Conservation (phyloP, 2,329 filamentous ascomycete species). For the Fusarium anguioides region DNA sequence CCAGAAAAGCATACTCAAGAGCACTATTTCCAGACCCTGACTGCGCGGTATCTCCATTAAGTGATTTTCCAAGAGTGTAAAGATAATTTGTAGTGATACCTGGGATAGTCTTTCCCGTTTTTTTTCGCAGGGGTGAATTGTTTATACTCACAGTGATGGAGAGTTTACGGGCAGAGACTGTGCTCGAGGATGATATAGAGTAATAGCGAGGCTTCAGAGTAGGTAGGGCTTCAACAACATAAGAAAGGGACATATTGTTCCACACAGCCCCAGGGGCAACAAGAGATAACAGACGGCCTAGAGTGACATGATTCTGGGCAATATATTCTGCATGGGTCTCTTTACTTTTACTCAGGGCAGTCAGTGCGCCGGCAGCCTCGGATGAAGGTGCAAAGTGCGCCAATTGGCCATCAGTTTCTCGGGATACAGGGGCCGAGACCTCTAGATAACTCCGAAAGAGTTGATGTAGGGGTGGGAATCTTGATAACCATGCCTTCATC, state of each 20-base stretch:
- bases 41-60: conserved; percentile 1
- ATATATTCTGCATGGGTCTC: conserved; percentile 34
- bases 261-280: conserved; percentile 28
- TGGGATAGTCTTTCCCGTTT: conserved; percentile 23
- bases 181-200: conserved; percentile 68
- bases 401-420: conserved; percentile 52
- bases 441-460: conserved; percentile 59
- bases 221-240: conserved; percentile 67
- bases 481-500: conserved; percentile 33
- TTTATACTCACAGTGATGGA: conserved; percentile 42
- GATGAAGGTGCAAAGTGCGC: conserved; percentile 64
- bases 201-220: conserved; percentile 66
- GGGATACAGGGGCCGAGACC: conserved; percentile 50
- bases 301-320: conserved; percentile 40
- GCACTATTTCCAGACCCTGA: background rate
- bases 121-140: conserved; percentile 26
- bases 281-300: conserved; percentile 41
- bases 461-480: conserved; percentile 54
- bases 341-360: conserved; percentile 34
- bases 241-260: conserved; percentile 53
- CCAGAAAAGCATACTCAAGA: conserved; percentile 29
- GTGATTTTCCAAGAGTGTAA: conserved; percentile 26
- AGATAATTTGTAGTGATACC: conserved; percentile 47
- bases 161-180: conserved; percentile 43
- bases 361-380: conserved; percentile 49